Conservation (phyloP, 495 filamentous ascomycete genomes). For the Mytilinidion resinicola region DNA sequence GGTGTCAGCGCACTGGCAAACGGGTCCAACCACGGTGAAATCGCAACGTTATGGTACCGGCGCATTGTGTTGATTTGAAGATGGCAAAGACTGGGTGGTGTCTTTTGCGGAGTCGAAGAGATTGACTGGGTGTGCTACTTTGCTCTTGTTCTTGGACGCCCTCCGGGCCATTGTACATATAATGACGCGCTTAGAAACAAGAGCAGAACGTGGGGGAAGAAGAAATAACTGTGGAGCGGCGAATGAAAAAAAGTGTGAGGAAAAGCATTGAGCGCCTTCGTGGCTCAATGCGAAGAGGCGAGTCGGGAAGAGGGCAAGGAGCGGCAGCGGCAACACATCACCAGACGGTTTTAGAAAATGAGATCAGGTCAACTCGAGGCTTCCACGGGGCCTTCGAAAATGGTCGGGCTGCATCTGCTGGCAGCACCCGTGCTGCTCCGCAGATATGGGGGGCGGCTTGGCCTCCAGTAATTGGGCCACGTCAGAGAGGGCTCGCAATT, state of each 20-base stretch:
- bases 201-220: neutral
- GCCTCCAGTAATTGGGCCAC: constrained; percentile 2
- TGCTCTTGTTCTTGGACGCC: neutral
- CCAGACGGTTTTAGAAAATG: neutral
- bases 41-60: neutral
- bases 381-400: constrained; percentile 1
- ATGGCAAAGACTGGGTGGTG: neutral
- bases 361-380: neutral
- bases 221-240: neutral
- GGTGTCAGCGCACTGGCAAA: neutral
- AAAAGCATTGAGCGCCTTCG: neutral
- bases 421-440: neutral
- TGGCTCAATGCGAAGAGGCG: neutral
- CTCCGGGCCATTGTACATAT: neutral
- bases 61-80: neutral
- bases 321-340: neutral
- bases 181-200: neutral
- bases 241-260: neutral
- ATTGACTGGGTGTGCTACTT: neutral
- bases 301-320: too few relatives aligned
- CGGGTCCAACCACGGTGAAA: neutral
- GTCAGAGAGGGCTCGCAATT: neutral
- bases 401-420: neutral
- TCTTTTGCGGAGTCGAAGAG: neutral
- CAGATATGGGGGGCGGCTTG: neutral